A percentile compares a stretch with the other conserved stretches of the same genome.
These are phyloP conservation scores for Pseudozyma pruni DNA, from an alignment of 1,284 basidiomycete species.

Conservation along the genomic window DNA sequence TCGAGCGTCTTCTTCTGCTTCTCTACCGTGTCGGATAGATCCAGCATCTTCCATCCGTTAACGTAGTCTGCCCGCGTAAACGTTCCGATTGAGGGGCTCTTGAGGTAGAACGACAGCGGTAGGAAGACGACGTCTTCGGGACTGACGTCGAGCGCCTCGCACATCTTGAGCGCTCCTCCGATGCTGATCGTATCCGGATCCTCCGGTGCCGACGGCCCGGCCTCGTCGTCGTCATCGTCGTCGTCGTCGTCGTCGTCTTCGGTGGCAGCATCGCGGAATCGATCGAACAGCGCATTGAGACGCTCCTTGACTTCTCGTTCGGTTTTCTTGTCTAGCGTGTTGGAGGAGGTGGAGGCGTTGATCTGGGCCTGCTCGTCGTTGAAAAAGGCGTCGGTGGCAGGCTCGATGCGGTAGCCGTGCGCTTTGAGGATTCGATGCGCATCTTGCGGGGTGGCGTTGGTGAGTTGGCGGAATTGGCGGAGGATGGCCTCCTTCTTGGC, in stretches of 20 bases:
- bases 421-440: conserved; percentile 80
- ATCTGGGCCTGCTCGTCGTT: conserved; percentile 66
- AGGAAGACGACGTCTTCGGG: conserved; percentile 63
- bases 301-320: conserved; percentile 64
- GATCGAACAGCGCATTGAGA: conserved; percentile 77
- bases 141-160: conserved; percentile 54
- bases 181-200: conserved; percentile 57
- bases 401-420: conserved; percentile 76
- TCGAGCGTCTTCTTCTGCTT: conserved; percentile 53
- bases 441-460: conserved; percentile 69
- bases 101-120: conserved; percentile 65
- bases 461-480: conserved; percentile 46
- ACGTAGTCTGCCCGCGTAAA: conserved; percentile 57
- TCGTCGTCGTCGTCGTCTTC: conserved; percentile 17
- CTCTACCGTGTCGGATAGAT: conserved; percentile 48
- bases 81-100: conserved; percentile 56
- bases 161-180: conserved; percentile 61
- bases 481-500: conserved; percentile 49
- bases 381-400: conserved; percentile 81
- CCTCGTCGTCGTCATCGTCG: conserved; percentile 17
- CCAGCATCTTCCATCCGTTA: conserved; percentile 62
- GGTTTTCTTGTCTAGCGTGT: conserved; percentile 38
- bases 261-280: conserved; percentile 67
- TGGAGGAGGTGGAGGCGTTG: conserved; percentile 31
- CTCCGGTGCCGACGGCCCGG: conserved; percentile 24